Evolutionary conservation across 1,139 yeast genomes (phyloP).

Genomic region (Geotrichum australiense): DNA sequence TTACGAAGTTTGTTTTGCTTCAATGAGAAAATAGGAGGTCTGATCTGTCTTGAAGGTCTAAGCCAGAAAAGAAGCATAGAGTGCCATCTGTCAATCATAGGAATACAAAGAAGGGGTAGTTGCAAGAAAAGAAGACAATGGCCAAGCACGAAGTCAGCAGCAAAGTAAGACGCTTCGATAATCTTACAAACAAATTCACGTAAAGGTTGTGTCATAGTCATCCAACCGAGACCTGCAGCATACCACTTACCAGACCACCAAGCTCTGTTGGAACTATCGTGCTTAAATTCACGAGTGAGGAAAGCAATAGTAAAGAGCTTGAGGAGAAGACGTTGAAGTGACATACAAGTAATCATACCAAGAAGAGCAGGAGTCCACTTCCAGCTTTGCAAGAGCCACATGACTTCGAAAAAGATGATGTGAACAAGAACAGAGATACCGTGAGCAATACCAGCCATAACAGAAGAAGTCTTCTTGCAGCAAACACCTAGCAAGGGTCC

Average conservation of each 20-base stretch:
- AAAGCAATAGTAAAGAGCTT: constrained; percentile 71
- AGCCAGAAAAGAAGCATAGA: constrained; percentile 98
- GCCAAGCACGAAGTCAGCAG: constrained; percentile 93
- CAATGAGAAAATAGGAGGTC: constrained; percentile 97
- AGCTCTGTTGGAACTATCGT: constrained; percentile 93
- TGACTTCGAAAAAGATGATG: constrained; percentile 77
- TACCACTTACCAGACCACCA: constrained; percentile 99
- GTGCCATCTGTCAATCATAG: constrained; percentile 95
- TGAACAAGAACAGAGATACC: constrained; percentile 82
- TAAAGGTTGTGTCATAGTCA: constrained; percentile 93
- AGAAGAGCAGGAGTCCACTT: constrained; percentile 77
- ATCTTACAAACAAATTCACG: constrained; percentile 95
- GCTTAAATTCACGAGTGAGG: constrained; percentile 95
- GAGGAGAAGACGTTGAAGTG: constrained; percentile 82
- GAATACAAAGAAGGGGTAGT: constrained; percentile 78
- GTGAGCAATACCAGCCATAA: constrained; percentile 94
- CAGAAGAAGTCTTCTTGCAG: constrained; percentile 97
- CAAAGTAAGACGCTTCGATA: constrained; percentile 91
- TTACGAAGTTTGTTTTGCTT: constrained; percentile 96
- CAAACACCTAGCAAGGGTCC: constrained; percentile 94
- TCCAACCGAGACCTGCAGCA: constrained; percentile 88
- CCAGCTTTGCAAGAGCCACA: constrained; percentile 98
- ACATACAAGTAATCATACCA: constrained; percentile 79
- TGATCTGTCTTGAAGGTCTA: constrained; percentile 93
- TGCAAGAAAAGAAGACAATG: constrained; percentile 83